A percentile compares a stretch with the other conserved stretches of the same genome.
Conservation (phyloP, 495 filamentous ascomycete species). For the Tuber calosporum region DNA sequence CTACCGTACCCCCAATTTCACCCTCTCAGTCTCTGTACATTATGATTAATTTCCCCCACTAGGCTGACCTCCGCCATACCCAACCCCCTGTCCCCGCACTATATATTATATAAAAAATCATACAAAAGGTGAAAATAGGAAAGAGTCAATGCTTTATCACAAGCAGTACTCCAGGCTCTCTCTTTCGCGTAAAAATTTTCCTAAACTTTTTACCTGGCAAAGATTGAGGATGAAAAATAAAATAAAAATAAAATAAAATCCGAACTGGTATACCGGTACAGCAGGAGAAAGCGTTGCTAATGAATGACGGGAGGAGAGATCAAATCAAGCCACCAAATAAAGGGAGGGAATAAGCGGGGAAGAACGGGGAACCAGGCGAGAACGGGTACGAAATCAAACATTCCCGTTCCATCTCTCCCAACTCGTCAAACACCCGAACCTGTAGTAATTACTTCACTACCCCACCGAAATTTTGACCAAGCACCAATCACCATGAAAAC, state of each 20-base stretch:
- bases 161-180: not conserved
- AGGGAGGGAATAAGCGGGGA: not conserved
- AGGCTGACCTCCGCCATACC: constrained; percentile 4
- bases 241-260: not conserved
- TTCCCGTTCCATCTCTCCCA: not conserved
- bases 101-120: constrained; percentile 10
- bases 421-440: not conserved
- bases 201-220: not conserved
- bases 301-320: not conserved
- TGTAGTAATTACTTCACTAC: not conserved
- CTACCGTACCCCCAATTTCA: not conserved
- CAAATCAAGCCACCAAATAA: not conserved
- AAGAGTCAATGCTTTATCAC: constrained; percentile 5
- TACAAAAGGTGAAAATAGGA: constrained; percentile 11
- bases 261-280: not conserved
- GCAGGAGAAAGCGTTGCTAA: not conserved
- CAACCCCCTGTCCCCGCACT: constrained; percentile 4
- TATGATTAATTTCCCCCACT: constrained; percentile 26
- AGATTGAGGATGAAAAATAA: not conserved
- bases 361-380: not conserved
- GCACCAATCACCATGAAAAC: not conserved
- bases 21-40: constrained; percentile 34
- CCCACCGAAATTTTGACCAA: not conserved
- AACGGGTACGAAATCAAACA: not conserved
- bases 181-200: not conserved